Evolutionary conservation across 495 filamentous ascomycete species (phyloP).

Genomic region (Penicillium manginii): DNA sequence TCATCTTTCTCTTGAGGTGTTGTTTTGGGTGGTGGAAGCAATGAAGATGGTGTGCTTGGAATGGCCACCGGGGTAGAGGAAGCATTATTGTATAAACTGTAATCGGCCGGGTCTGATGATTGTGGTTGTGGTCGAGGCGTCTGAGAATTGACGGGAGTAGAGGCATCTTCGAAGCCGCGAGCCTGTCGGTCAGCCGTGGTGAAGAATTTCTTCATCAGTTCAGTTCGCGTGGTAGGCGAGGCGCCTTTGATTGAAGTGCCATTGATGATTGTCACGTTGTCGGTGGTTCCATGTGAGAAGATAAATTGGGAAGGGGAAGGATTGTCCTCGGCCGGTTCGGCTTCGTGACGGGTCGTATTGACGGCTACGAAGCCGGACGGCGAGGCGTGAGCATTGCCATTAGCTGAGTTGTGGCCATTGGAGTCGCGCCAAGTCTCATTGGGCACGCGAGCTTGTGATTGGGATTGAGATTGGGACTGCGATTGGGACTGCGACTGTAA

Average conservation of each 20-base stretch:
- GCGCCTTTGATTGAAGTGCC: constrained; percentile 55
- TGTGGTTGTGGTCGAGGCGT: constrained; percentile 39
- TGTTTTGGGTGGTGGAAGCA: constrained; percentile 53
- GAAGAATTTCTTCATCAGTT: constrained; percentile 61
- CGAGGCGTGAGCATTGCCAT: constrained; percentile 41
- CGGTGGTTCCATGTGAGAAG: constrained; percentile 48
- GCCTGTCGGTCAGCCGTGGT: constrained; percentile 56
- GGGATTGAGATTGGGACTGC: not conserved
- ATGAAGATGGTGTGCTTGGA: constrained; percentile 53
- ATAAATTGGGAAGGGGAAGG: constrained; percentile 43
- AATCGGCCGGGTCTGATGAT: constrained; percentile 42
- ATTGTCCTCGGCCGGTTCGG: constrained; percentile 39
- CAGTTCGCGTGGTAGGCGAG: constrained; percentile 55
- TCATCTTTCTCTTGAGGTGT: constrained; percentile 58
- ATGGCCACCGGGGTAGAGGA: constrained; percentile 53
- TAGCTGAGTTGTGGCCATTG: constrained; percentile 33
- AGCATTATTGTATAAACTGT: constrained; percentile 38
- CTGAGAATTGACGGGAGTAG: constrained; percentile 30
- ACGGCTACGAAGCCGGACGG: constrained; percentile 62
- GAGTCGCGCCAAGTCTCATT: constrained; percentile 43
- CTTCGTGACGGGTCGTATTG: constrained; percentile 47
- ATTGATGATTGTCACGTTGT: constrained; percentile 54
- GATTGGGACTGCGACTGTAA: not conserved
- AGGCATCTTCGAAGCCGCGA: constrained; percentile 39
- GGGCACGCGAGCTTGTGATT: constrained; percentile 32